A percentile compares a stretch with the other conserved stretches of the same genome.
Evolutionary conservation across 1,284 basidiomycete genomes (phyloP).

Genomic region (Ceratobasidium sp.): DNA sequence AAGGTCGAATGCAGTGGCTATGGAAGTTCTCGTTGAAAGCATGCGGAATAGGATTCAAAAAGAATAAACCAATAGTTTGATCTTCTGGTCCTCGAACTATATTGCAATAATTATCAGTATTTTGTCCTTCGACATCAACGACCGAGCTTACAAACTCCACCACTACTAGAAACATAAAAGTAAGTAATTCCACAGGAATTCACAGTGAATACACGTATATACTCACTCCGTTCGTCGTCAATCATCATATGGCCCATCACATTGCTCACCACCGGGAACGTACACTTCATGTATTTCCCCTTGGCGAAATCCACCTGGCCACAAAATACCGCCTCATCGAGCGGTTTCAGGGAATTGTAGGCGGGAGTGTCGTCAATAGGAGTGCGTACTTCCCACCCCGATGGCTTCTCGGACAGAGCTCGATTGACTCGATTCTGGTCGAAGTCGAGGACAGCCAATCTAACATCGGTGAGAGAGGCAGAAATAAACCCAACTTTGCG

Average conservation of each 20-base stretch:
- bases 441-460: background rate
- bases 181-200: background rate
- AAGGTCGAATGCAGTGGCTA: no score
- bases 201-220: background rate
- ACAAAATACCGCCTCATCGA: no score
- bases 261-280: background rate
- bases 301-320: background rate
- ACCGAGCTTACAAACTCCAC: background rate
- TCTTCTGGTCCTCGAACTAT: background rate
- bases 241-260: background rate
- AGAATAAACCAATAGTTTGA: no score
- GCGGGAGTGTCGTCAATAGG: background rate
- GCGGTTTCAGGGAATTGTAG: background rate
- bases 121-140: no score
- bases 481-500: background rate
- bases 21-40: no score
- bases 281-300: background rate
- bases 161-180: background rate
- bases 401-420: no score
- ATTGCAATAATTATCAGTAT: background rate
- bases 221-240: background rate
- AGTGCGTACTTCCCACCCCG: background rate
- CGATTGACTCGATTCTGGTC: no score
- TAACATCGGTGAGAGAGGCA: background rate
- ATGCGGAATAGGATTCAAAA: background rate